phyloP scores from a whole-genome alignment of 2,329 filamentous ascomycete genomes.

The Aureobasidium melanogenum region DNA sequence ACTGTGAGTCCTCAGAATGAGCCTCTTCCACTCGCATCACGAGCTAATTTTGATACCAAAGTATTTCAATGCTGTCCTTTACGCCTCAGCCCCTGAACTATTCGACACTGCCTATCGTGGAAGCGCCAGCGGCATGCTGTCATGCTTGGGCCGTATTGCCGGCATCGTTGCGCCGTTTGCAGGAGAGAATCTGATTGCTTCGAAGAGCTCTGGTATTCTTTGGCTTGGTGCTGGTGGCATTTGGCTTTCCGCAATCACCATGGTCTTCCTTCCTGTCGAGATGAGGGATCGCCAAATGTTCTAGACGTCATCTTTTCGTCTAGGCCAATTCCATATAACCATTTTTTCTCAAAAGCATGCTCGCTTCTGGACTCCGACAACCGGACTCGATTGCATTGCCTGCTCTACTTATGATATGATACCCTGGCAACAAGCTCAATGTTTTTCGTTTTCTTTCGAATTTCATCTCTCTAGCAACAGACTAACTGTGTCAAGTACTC shows the following conservation, averaged over 20 bases:
- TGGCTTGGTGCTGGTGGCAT: slow-evolving; percentile 11
- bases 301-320: background rate
- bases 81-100: slow-evolving; percentile 44
- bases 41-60: slow-evolving; percentile 28
- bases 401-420: background rate
- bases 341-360: background rate
- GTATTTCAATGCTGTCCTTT: slow-evolving; percentile 37
- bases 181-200: slow-evolving; percentile 22
- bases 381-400: background rate
- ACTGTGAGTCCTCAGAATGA: slow-evolving; percentile 18
- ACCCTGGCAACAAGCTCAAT: background rate
- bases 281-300: slow-evolving; percentile 12
- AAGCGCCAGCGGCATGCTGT: slow-evolving; percentile 47
- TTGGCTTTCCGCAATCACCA: slow-evolving; percentile 7
- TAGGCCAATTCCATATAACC: background rate
- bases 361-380: background rate
- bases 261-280: slow-evolving; percentile 10
- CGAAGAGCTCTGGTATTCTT: background rate
- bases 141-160: slow-evolving; percentile 51
- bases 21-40: background rate
- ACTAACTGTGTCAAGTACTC: background rate
- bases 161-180: slow-evolving; percentile 51
- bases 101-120: slow-evolving; percentile 44
- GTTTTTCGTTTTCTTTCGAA: background rate
- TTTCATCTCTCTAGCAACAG: background rate